Conservation (phyloP, 495 filamentous ascomycete genomes). For the Podospora comata region DNA sequence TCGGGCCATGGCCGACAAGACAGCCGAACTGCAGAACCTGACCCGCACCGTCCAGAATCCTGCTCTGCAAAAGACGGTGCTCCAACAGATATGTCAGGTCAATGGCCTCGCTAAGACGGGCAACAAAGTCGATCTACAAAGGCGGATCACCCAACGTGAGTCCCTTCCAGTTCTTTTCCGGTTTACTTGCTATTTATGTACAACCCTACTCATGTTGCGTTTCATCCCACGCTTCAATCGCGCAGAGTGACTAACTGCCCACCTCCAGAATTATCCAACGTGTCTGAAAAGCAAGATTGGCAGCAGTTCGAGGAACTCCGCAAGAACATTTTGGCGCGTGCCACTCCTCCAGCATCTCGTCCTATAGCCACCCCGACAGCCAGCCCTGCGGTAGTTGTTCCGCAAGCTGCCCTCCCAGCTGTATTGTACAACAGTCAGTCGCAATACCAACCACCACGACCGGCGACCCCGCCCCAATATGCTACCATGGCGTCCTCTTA, state of each 20-base stretch:
- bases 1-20: constrained; percentile 18
- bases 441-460: constrained; percentile 10
- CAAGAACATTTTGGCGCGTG: constrained; percentile 23
- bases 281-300: constrained; percentile 14
- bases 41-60: constrained; percentile 30
- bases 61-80: constrained; percentile 59
- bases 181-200: not conserved
- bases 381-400: not conserved
- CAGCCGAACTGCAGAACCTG: constrained; percentile 42
- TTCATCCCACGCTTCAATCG: not conserved
- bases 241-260: not conserved
- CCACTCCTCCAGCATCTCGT: not conserved
- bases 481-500: constrained; percentile 14
- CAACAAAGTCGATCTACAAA: constrained; percentile 75
- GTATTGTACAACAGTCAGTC: constrained; percentile 11
- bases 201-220: not conserved
- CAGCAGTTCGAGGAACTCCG: constrained; percentile 25
- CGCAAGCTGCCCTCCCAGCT: constrained; percentile 6
- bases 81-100: constrained; percentile 68
- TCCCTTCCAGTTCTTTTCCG: constrained; percentile 1
- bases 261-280: not conserved
- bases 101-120: constrained; percentile 72
- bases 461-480: constrained; percentile 13
- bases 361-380: not conserved
- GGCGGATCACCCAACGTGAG: constrained; percentile 68